A percentile compares a stretch with the other conserved stretches of the same genome.
Conservation (phyloP, 306 rosid species). For the Malus sieversii region DNA sequence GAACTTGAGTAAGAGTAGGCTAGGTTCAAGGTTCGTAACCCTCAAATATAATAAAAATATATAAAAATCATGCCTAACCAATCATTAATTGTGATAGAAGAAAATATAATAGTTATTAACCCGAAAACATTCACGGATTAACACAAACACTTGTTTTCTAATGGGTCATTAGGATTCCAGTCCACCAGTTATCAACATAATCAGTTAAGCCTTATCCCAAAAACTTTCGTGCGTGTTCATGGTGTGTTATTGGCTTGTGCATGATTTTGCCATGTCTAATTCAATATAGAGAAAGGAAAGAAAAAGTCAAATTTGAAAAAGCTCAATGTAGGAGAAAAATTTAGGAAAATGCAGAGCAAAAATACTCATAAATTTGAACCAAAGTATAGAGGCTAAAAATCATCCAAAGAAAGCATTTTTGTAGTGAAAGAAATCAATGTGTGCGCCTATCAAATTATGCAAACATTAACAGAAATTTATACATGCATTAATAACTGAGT, state of each 20-base stretch:
- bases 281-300: too few relatives aligned
- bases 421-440: not conserved
- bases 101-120: too few relatives aligned
- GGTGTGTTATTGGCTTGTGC: not conserved
- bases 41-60: too few relatives aligned
- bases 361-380: not conserved
- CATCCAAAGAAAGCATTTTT: not conserved
- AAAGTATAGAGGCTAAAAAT: not conserved
- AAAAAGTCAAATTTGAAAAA: too few relatives aligned
- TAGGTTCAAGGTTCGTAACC: too few relatives aligned
- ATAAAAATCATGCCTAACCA: too few relatives aligned
- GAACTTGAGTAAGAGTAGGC: too few relatives aligned
- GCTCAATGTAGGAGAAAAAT: not conserved
- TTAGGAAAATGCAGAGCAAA: not conserved
- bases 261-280: not conserved
- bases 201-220: not conserved
- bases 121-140: too few relatives aligned
- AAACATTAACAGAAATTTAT: not conserved
- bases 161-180: too few relatives aligned
- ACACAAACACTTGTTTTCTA: too few relatives aligned
- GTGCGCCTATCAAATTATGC: not conserved
- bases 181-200: not conserved
- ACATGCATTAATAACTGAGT: not conserved
- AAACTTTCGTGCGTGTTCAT: too few relatives aligned
- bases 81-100: too few relatives aligned